Conservation (phyloP, 1,284 basidiomycete species). For the Apiotrichum porosum region DNA sequence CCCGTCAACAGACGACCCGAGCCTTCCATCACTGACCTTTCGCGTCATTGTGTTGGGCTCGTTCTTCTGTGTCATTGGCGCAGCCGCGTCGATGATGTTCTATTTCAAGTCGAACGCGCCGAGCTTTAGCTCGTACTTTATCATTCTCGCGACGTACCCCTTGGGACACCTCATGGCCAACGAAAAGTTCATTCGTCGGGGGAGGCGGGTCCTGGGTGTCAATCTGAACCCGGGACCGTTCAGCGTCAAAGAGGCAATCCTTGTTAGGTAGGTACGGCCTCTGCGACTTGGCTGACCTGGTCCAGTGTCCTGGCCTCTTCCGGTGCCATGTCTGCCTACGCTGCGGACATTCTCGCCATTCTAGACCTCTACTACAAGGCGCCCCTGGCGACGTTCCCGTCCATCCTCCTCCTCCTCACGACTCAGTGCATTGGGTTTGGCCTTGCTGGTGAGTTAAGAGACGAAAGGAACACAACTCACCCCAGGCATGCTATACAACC, state of each 20-base stretch:
- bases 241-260: conserved; percentile 50
- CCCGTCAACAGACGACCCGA: conserved; percentile 54
- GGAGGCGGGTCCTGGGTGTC: conserved; percentile 33
- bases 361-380: conserved; percentile 50
- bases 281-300: neutral
- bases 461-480: neutral
- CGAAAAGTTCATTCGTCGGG: conserved; percentile 28
- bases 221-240: conserved; percentile 53
- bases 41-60: conserved; percentile 53
- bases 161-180: conserved; percentile 48
- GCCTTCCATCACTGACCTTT: conserved; percentile 53
- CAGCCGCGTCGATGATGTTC: conserved; percentile 51
- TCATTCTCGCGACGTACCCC: conserved; percentile 53
- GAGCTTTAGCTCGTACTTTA: conserved; percentile 54
- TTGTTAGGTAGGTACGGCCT: conserved; percentile 38
- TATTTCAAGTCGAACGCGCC: conserved; percentile 53
- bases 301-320: conserved; percentile 52
- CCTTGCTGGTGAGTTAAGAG: conserved; percentile 47
- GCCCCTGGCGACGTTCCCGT: conserved; percentile 41
- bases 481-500: conserved; percentile 46
- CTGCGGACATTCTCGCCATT: conserved; percentile 51
- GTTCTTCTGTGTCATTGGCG: conserved; percentile 54
- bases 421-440: conserved; percentile 57
- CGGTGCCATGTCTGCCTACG: conserved; percentile 49
- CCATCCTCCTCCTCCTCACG: conserved; percentile 55